These are phyloP conservation scores for Pythium oligandrum DNA, from an alignment of 352 stramenopile genomes.

Conservation along the genomic window DNA sequence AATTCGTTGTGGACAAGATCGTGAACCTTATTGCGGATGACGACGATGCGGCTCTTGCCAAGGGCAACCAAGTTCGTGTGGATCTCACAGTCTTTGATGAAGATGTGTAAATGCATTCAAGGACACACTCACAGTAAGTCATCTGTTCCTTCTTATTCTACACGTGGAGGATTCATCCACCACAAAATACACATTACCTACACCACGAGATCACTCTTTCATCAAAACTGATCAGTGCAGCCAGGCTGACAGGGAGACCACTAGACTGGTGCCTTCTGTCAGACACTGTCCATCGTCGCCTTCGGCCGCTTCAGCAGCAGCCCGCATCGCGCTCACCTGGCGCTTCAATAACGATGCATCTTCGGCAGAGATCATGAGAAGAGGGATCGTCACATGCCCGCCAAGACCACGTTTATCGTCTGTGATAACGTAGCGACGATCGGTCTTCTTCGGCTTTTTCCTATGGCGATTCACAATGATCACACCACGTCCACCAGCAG, in stretches of 20 bases:
- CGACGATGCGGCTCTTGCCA: conserved; percentile 52
- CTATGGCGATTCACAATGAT: conserved; percentile 53
- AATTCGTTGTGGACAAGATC: conserved; percentile 74
- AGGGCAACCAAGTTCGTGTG: conserved; percentile 76
- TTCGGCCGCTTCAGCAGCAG: conserved; percentile 4
- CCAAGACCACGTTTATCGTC: conserved; percentile 46
- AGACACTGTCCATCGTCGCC: not conserved
- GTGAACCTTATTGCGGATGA: conserved; percentile 72
- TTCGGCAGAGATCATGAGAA: conserved; percentile 58
- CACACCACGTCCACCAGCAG: conserved; percentile 45
- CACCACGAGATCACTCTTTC: conserved; percentile 1
- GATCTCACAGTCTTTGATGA: conserved; percentile 79
- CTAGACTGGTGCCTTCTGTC: conserved; percentile 5
- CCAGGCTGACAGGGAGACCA: conserved; percentile 57
- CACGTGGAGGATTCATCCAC: not conserved
- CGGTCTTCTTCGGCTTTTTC: conserved; percentile 19
- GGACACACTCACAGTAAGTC: no score
- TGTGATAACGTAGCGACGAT: conserved; percentile 61
- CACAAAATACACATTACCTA: not conserved
- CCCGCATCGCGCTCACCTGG: conserved; percentile 12
- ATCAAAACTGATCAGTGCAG: conserved; percentile 35
- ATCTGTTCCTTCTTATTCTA: no score
- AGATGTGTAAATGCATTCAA: conserved; percentile 30
- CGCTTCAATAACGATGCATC: conserved; percentile 47
- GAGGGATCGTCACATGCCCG: conserved; percentile 47